A percentile compares a stretch with the other conserved stretches of the same genome.
Evolutionary conservation across 2,329 filamentous ascomycete genomes (phyloP).

Genomic region (Colletotrichum camelliae): DNA sequence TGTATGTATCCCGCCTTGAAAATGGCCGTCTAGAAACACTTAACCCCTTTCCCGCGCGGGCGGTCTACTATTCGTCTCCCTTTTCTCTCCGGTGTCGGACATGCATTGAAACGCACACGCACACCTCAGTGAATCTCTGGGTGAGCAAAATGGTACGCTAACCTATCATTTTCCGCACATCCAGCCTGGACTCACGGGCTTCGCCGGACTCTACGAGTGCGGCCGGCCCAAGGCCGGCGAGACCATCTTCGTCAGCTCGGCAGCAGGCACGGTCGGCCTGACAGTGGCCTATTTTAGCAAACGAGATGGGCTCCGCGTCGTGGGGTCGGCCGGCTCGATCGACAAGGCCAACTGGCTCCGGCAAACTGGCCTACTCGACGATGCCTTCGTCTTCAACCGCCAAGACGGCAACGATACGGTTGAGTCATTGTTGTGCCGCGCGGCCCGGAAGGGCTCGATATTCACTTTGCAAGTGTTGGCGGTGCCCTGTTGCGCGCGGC

Average conservation of each 20-base stretch:
- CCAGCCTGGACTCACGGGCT: conserved; percentile 75
- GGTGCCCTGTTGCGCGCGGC: conserved; percentile 60
- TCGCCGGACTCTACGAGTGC: conserved; percentile 76
- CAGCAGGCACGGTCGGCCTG: conserved; percentile 49
- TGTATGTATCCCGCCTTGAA: neutral
- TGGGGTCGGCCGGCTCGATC: neutral
- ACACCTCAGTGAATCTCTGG: neutral
- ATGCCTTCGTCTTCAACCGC: neutral
- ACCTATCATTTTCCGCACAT: neutral
- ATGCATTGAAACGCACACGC: neutral
- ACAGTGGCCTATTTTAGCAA: neutral
- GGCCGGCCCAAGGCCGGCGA: conserved; percentile 78
- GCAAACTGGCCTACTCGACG: neutral
- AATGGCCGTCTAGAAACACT: neutral
- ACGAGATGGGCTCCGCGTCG: neutral
- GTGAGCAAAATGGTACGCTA: neutral
- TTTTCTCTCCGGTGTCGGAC: neutral
- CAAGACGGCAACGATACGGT: neutral
- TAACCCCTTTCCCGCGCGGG: neutral
- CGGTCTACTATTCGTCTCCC: neutral
- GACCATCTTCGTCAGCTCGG: conserved; percentile 79
- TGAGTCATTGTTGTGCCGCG: conserved; percentile 62
- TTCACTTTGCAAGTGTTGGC: conserved; percentile 84
- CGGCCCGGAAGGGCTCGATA: conserved; percentile 79
- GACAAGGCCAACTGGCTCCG: neutral